These are phyloP conservation scores for Thelephora ganbajun DNA, from an alignment of 768 basidiomycete genomes.

Conservation along the genomic window DNA sequence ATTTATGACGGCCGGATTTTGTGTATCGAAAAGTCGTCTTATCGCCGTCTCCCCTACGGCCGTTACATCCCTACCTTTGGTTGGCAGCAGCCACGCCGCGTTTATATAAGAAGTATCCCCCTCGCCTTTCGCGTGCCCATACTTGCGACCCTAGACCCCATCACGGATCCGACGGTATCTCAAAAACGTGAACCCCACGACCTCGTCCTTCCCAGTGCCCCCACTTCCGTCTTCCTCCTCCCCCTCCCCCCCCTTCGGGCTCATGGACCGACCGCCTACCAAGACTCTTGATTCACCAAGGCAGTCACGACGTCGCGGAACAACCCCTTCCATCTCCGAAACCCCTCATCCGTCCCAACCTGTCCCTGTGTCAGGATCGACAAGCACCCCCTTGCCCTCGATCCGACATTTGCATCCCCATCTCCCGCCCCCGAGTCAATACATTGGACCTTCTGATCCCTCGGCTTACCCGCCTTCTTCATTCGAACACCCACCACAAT, in stretches of 20 bases:
- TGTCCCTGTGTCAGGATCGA: conserved; percentile 10
- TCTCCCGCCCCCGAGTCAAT: conserved; percentile 34
- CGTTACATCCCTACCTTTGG: background rate
- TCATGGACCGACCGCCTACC: conserved; percentile 26
- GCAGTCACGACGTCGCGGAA: conserved; percentile 14
- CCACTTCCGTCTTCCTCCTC: background rate
- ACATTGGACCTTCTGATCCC: conserved; percentile 15
- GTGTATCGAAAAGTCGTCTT: background rate
- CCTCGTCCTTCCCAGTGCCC: conserved; percentile 2
- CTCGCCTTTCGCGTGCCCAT: background rate
- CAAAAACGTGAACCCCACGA: background rate
- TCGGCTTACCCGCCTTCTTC: conserved; percentile 14
- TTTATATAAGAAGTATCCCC: background rate
- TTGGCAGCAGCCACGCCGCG: background rate
- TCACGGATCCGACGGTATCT: background rate
- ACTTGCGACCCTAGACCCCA: background rate
- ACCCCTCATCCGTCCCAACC: conserved; percentile 15
- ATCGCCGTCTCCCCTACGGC: background rate
- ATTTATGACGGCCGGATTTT: background rate
- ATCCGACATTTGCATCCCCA: conserved; percentile 58
- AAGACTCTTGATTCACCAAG: conserved; percentile 14
- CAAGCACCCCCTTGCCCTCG: conserved; percentile 36
- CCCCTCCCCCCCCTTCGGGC: conserved; percentile 4
- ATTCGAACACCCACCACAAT: conserved; percentile 7
- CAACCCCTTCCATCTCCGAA: conserved; percentile 14